Evolutionary conservation across 2,329 filamentous ascomycete species (phyloP).

Genomic region (Trichoderma harzianum): DNA sequence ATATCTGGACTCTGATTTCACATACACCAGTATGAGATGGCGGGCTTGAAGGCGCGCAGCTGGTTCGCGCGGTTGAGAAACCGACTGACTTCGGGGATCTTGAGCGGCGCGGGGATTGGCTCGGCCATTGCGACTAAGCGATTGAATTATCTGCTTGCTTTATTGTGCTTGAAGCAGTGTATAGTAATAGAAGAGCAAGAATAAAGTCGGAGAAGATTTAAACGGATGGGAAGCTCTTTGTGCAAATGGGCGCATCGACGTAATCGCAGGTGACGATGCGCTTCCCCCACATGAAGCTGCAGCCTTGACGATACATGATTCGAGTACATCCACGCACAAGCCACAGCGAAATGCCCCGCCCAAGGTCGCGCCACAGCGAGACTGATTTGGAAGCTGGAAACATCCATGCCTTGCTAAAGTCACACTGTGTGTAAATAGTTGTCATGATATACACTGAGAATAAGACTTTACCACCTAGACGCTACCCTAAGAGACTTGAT

Average conservation of each 20-base stretch:
- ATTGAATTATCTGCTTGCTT: background rate
- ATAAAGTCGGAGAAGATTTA: background rate
- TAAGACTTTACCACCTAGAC: background rate
- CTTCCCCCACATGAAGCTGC: constrained; percentile 7
- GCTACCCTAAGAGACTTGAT: background rate
- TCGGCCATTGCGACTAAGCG: constrained; percentile 61
- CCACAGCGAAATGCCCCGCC: constrained; percentile 15
- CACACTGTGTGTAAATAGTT: background rate
- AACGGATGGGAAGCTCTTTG: background rate
- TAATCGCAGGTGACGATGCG: constrained; percentile 12
- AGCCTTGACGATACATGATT: background rate
- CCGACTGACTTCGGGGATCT: constrained; percentile 75
- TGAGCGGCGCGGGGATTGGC: constrained; percentile 50
- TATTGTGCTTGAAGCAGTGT: background rate
- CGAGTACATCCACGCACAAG: background rate
- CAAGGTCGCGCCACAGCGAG: constrained; percentile 28
- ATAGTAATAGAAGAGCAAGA: background rate
- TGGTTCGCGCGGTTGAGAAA: constrained; percentile 82
- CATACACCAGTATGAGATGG: constrained; percentile 93
- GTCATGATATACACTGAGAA: background rate
- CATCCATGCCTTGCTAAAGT: background rate
- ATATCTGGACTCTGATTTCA: constrained; percentile 23
- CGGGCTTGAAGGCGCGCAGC: constrained; percentile 79
- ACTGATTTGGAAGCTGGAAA: constrained; percentile 4
- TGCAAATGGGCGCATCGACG: background rate